A percentile compares a stretch with the other conserved stretches of the same genome.
phyloP scores from a whole-genome alignment of 2,329 filamentous ascomycete genomes.

The Penicillium griseofulvum region DNA sequence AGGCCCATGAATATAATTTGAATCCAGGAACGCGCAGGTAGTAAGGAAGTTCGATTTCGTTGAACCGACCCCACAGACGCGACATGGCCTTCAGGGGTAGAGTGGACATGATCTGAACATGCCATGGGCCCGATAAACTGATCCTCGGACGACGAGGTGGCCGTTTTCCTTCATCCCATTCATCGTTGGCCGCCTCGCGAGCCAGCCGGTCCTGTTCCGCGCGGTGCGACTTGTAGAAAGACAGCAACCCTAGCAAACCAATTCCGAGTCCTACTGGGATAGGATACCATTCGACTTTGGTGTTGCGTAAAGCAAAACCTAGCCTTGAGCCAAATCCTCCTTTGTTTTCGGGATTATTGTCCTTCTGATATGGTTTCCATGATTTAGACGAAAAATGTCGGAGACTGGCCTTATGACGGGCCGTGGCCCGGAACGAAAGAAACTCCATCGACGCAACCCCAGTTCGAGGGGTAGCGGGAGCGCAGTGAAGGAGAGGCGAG shows the following conservation, averaged over 20 bases:
- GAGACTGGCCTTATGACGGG: constrained; percentile 28
- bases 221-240: constrained; percentile 72
- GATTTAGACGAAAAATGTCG: constrained; percentile 43
- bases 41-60: constrained; percentile 83
- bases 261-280: constrained; percentile 86
- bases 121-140: constrained; percentile 83
- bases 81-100: constrained; percentile 88
- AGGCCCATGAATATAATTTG: constrained; percentile 84
- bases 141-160: constrained; percentile 61
- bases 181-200: constrained; percentile 45
- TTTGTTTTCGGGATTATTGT: constrained; percentile 33
- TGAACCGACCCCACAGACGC: constrained; percentile 85
- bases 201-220: constrained; percentile 49
- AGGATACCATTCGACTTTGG: constrained; percentile 80
- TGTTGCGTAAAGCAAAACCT: constrained; percentile 58
- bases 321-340: constrained; percentile 59
- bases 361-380: constrained; percentile 41
- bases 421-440: constrained; percentile 33
- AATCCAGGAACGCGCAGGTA: constrained; percentile 86
- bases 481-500: constrained; percentile 23
- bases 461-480: constrained; percentile 21
- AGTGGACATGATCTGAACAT: constrained; percentile 90
- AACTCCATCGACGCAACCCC: constrained; percentile 32
- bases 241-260: constrained; percentile 75
- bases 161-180: constrained; percentile 37